Evolutionary conservation across 768 basidiomycete species (phyloP), one percentile per base, ranked within the genome.

Genomic region (Gymnopilus junonius): DNA sequence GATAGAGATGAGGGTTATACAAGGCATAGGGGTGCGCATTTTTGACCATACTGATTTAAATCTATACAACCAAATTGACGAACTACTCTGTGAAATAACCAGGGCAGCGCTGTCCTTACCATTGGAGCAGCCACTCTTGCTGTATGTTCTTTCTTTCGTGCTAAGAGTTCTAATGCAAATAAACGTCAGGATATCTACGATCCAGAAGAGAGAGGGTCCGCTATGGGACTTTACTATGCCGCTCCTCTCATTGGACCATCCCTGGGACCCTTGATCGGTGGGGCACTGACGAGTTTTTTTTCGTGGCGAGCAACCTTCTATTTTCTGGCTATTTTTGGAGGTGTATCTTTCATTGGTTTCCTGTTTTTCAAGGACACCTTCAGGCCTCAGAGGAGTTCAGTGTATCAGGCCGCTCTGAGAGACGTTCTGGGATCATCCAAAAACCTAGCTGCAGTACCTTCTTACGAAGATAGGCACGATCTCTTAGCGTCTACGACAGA

Each of bases 301-400:
- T 29, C 25, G 1, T 51, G 48, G 48, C 25, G 48, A 1, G 29
- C 29, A 4, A 51, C 27, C 27, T 51, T 51, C 29, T 51, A 29
- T 15, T 51, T 51, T 17, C 48, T 51, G 6, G 14, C 48, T 20
- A 51, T 51, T n/a, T 51, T 51, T 17, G 48, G 48, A 17, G 31
- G 29, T 7, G 25, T 29, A 17, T n/a, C 27, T 5, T 75, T 85
- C 53, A 42, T 85, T 48, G 76, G 80, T 25, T 91, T 92, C 72
- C 73, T 87, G 25, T 74, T 88, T 69, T 91, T 94, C 76, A 85
- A 84, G 61, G 93, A 95, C 69, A 92, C 92, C 1, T 95, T 91
- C 77, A 85, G 93, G 17, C 78, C 82, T 56, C 91, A 94, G 68
- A 87, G 94, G 42, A 94, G 93, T 58, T 76, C 90, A 31, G 83